Evolutionary conservation across 345 rosid genomes (phyloP).

Genomic region (Pugionium dolabratum): DNA sequence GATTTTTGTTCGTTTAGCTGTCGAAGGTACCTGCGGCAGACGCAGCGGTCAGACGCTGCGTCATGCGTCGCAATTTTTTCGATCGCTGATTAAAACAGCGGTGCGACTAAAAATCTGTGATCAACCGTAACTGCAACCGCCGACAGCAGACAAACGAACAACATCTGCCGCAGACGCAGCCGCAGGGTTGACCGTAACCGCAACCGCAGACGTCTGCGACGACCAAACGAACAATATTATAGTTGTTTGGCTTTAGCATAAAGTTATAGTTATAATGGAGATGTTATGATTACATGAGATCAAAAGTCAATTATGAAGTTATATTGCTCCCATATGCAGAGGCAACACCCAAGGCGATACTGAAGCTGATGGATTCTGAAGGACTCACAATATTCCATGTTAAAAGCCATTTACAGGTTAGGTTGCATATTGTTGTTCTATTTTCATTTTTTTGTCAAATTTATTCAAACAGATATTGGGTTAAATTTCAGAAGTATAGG

Average conservation of each 20-base stretch:
- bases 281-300: slow-evolving; percentile 12
- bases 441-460: neutral
- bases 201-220: too few relatives aligned
- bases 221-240: too few relatives aligned
- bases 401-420: slow-evolving; percentile 94
- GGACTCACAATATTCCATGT: slow-evolving; percentile 95
- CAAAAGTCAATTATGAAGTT: neutral
- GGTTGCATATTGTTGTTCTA: slow-evolving; percentile 4
- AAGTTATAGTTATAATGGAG: slow-evolving; percentile 1
- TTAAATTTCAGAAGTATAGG: slow-evolving; percentile 71
- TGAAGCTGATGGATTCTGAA: slow-evolving; percentile 85
- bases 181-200: too few relatives aligned
- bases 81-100: too few relatives aligned
- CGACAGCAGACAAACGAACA: too few relatives aligned
- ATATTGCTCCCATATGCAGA: slow-evolving; percentile 43
- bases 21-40: too few relatives aligned
- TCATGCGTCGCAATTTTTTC: too few relatives aligned
- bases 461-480: slow-evolving; percentile 2
- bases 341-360: slow-evolving; percentile 89
- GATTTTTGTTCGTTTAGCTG: too few relatives aligned
- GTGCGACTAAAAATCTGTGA: too few relatives aligned
- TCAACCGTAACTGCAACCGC: too few relatives aligned
- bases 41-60: too few relatives aligned
- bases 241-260: slow-evolving; percentile 16
- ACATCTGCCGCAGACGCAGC: too few relatives aligned